phyloP scores from a whole-genome alignment of 495 filamentous ascomycete species.

The Tuber microsphaerosporum region DNA sequence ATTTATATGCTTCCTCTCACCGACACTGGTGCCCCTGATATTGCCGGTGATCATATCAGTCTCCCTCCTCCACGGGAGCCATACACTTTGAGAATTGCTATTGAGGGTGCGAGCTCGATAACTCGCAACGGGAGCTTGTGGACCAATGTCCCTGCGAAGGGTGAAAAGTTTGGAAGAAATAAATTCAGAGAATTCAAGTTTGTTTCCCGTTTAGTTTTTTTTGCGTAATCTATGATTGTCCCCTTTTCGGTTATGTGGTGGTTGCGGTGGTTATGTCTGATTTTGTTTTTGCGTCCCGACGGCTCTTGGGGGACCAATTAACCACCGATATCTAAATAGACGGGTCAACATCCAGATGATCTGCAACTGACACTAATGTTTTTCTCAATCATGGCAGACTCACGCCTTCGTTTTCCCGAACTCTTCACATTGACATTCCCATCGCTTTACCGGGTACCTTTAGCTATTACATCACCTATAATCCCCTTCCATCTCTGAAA shows the following conservation, averaged over 20 bases:
- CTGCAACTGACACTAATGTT: constrained; percentile 8
- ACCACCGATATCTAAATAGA: neutral
- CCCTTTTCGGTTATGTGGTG: neutral
- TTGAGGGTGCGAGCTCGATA: constrained; percentile 94
- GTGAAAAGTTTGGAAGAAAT: constrained; percentile 63
- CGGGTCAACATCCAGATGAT: neutral
- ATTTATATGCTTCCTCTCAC: constrained; percentile 83
- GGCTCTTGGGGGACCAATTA: neutral
- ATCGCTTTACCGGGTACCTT: constrained; percentile 82
- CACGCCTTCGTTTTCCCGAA: constrained; percentile 83
- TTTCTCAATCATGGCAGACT: constrained; percentile 52
- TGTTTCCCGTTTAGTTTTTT: constrained; percentile 40
- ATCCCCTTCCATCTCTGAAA: constrained; percentile 65
- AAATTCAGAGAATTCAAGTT: constrained; percentile 83
- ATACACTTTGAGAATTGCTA: constrained; percentile 78
- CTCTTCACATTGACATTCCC: constrained; percentile 78
- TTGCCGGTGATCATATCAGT: constrained; percentile 84
- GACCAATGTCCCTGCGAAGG: constrained; percentile 83
- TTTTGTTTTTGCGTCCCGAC: neutral
- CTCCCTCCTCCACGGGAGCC: constrained; percentile 66
- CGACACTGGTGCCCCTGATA: constrained; percentile 84
- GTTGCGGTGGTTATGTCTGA: neutral
- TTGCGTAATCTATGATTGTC: neutral
- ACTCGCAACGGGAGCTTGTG: constrained; percentile 87
- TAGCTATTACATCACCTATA: constrained; percentile 90